Percentiles rank a stretch among this genome's conserved stretches.
Evolutionary conservation across 257 asterid species (phyloP).

Genomic region (Cordia subcordata): DNA sequence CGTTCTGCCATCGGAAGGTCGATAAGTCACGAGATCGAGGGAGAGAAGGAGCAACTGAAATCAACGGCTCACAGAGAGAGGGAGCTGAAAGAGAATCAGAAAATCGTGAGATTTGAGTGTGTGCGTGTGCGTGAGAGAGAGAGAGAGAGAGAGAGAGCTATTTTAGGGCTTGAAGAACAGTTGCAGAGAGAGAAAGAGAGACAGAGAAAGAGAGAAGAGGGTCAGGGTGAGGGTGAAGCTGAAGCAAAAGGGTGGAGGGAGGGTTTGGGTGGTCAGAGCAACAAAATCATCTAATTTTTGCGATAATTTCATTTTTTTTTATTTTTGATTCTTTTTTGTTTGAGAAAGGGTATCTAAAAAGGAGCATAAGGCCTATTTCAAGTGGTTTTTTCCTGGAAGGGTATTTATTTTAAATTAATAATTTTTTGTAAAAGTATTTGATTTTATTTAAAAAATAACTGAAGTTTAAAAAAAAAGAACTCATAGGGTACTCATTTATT

Average conservation of each 20-base stretch:
- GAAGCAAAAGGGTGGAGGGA: conserved; percentile 7
- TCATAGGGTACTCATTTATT: too few species aligned
- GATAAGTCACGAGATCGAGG: conserved; percentile 22
- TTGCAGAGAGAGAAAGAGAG: conserved; percentile 12
- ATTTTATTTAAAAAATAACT: too few species aligned
- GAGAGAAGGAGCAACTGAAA: conserved; percentile 12
- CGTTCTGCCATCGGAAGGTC: conserved; percentile 58
- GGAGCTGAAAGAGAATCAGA: conserved; percentile 9
- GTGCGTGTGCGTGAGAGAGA: conserved; percentile 11
- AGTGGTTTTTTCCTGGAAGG: too few species aligned
- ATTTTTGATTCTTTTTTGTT: background rate
- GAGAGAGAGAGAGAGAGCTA: conserved; percentile 14
- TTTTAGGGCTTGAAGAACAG: conserved; percentile 27
- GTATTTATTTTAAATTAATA: too few species aligned
- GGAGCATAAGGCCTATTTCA: too few species aligned
- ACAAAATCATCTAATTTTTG: conserved; percentile 36
- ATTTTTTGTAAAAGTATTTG: too few species aligned
- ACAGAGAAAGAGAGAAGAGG: conserved; percentile 10
- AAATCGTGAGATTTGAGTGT: conserved; percentile 7
- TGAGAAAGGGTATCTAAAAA: background rate
- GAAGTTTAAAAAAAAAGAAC: too few species aligned
- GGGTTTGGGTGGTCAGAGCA: conserved; percentile 78
- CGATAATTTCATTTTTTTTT: background rate
- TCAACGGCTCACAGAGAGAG: conserved; percentile 18
- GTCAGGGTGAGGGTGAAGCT: background rate